Percentiles rank a stretch among this genome's conserved stretches.
These are phyloP conservation scores for Metarhizium humberi DNA, from an alignment of 2,329 filamentous ascomycete species.

Conservation along the genomic window DNA sequence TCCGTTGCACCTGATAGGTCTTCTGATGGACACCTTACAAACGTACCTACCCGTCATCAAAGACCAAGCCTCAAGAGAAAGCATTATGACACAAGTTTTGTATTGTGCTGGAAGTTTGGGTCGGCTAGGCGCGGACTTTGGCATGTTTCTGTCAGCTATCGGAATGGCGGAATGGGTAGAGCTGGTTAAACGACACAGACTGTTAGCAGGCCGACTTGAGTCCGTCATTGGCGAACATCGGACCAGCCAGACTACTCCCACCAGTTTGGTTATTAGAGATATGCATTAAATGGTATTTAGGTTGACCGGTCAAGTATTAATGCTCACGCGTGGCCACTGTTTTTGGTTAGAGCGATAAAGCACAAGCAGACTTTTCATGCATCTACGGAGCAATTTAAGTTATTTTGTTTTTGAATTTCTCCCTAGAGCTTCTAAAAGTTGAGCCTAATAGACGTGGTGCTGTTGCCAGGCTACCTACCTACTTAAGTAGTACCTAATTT, in stretches of 20 bases:
- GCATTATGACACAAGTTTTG: slow-evolving; percentile 81
- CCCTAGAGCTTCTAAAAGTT: too few species aligned
- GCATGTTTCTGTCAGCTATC: slow-evolving; percentile 62
- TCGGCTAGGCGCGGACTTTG: slow-evolving; percentile 84
- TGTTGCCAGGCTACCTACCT: too few species aligned
- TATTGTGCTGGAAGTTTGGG: slow-evolving; percentile 91
- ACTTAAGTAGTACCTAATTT: too few species aligned
- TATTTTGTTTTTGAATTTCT: too few species aligned
- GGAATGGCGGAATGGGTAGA: slow-evolving; percentile 72
- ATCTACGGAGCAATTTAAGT: too few species aligned
- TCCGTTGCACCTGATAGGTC: slow-evolving; percentile 69
- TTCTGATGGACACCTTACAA: slow-evolving; percentile 68
- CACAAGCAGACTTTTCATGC: neutral
- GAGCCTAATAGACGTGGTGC: too few species aligned
- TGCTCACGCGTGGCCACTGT: too few species aligned
- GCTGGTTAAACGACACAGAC: slow-evolving; percentile 77
- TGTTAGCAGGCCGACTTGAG: slow-evolving; percentile 72
- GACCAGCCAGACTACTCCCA: slow-evolving; percentile 5
- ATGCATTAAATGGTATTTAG: neutral
- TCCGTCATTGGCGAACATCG: slow-evolving; percentile 50
- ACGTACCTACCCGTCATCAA: slow-evolving; percentile 72
- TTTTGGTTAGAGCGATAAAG: neutral
- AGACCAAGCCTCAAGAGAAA: slow-evolving; percentile 74
- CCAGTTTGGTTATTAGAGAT: neutral
- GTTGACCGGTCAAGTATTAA: too few species aligned